A percentile compares a stretch with the other conserved stretches of the same genome.
These are phyloP conservation scores for Colletotrichum abscissum DNA, from an alignment of 2,329 filamentous ascomycete genomes.

Conservation along the genomic window DNA sequence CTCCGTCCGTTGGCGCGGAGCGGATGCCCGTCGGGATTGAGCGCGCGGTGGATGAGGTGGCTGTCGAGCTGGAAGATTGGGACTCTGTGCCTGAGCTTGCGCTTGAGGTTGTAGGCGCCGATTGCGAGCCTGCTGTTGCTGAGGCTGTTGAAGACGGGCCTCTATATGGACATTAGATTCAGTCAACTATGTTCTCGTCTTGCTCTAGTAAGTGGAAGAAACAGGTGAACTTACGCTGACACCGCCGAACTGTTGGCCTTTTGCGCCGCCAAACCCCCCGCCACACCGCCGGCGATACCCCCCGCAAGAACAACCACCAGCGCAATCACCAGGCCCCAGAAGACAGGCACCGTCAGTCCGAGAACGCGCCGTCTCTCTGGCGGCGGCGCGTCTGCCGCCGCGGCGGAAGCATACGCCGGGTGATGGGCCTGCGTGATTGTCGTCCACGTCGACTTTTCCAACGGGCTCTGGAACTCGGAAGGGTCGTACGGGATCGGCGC, in stretches of 20 bases:
- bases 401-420: background rate
- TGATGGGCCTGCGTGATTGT: background rate
- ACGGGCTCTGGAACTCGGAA: background rate
- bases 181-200: background rate
- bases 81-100: background rate
- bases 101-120: background rate
- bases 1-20: constrained; percentile 35
- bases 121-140: background rate
- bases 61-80: background rate
- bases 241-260: constrained; percentile 9
- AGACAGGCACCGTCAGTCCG: constrained; percentile 35
- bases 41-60: background rate
- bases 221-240: background rate
- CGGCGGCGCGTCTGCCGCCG: background rate
- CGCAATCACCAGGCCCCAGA: constrained; percentile 35
- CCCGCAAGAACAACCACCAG: constrained; percentile 36
- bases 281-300: constrained; percentile 37
- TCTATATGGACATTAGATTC: background rate
- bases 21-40: background rate
- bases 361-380: constrained; percentile 22
- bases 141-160: background rate
- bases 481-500: constrained; percentile 10
- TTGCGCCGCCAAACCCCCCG: constrained; percentile 35
- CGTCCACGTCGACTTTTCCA: background rate
- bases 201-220: no score